Base-by-base conservation (phyloP, 2,329 filamentous ascomycete species). In the Sporothrix inflata region DNA sequence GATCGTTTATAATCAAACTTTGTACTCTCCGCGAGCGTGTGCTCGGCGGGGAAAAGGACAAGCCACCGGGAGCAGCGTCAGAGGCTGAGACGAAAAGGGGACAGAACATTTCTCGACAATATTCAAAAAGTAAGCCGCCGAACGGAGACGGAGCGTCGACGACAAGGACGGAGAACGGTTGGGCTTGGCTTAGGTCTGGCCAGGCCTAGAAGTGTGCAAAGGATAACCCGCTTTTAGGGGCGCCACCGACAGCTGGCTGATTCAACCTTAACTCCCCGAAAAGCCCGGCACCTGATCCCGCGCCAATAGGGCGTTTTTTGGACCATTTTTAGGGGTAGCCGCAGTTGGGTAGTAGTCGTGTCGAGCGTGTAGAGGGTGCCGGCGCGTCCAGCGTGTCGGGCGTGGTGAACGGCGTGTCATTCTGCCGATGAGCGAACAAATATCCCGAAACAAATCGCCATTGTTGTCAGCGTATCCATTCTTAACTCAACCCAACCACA, bases 121-220 rank as follows among this genome's bases (percentile, higher is more conserved):
- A 40, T 21, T 11, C 12, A 1, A 40, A 21, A 60, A 60, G 19
- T n/a, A 21, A 24, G 38, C 60, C 12, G 19, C 21, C n/a, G 12
- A 19, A 65, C 38, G 60, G 38, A 65, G 60, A 65, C 38, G 60
- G 60, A 45, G 38, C 12, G n/a, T 40, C 30, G 55, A 60, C 30
- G 55, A 40, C 38, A 45, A 65, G 60, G 60, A 27, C 60, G 60
- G 38, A 65, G 38, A 65, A 24, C 60, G 60, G 60, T 45, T 21
- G 16, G 30, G 38, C n/a, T 45, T 45, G 60, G 60, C 34, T n/a
- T n/a, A 14, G 42, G 4, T 47, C 30, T 34, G 30, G n/a, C n/a
- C n/a, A n/a, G n/a, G n/a, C n/a, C n/a, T n/a, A n/a, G n/a, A n/a
- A n/a, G n/a, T n/a, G n/a, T n/a, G n/a, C n/a, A n/a, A n/a, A n/a